Evolutionary conservation across 495 filamentous ascomycete species (phyloP).

Genomic region (Penicillium argentinense): DNA sequence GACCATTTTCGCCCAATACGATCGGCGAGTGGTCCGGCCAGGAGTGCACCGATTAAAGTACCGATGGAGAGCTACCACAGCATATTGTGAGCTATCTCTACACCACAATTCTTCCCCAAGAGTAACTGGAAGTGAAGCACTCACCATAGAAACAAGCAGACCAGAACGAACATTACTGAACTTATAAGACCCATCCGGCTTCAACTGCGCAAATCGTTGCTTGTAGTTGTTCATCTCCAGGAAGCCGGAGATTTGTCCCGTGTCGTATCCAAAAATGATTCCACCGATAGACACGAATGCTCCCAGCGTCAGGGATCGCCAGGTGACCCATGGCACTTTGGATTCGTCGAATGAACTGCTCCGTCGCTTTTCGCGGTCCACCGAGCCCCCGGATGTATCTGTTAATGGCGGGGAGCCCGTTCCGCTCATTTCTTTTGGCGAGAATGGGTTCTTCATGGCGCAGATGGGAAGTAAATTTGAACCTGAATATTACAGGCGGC

Average conservation of each 20-base stretch:
- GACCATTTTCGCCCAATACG: conserved; percentile 49
- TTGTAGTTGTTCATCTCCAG: conserved; percentile 58
- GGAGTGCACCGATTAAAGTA: conserved; percentile 63
- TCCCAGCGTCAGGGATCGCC: conserved; percentile 46
- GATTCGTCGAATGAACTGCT: conserved; percentile 26
- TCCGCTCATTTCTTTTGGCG: background rate
- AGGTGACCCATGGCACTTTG: conserved; percentile 41
- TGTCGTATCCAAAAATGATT: conserved; percentile 56
- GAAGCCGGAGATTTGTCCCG: conserved; percentile 57
- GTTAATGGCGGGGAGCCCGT: conserved; percentile 13
- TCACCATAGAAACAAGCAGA: conserved; percentile 50
- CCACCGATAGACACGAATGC: conserved; percentile 64
- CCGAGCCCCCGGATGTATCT: conserved; percentile 6
- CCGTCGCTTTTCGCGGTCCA: conserved; percentile 13
- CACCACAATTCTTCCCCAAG: background rate
- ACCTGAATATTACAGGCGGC: no score
- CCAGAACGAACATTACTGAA: conserved; percentile 54
- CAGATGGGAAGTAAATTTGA: background rate
- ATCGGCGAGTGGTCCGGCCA: conserved; percentile 52
- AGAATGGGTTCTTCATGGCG: conserved; percentile 15
- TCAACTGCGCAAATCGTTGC: conserved; percentile 39
- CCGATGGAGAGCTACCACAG: conserved; percentile 61
- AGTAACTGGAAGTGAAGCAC: conserved; percentile 1
- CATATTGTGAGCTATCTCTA: background rate
- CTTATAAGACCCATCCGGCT: conserved; percentile 26